Conservation (phyloP, 2,329 filamentous ascomycete genomes). For the Pestalotiopsis sp. region DNA sequence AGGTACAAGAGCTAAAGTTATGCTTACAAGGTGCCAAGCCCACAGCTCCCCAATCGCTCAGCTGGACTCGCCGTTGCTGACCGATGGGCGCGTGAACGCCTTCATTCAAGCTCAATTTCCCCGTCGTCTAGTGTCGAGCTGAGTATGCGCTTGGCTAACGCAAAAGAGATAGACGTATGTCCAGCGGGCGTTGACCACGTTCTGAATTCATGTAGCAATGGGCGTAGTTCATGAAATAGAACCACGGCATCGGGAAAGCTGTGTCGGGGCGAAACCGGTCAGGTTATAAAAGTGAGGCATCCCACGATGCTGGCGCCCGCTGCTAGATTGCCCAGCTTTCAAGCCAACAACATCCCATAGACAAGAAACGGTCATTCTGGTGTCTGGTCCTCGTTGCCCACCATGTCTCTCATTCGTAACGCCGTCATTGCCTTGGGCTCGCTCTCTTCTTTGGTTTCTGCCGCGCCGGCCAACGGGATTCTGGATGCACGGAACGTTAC, state of each 20-base stretch:
- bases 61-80: neutral
- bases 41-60: neutral
- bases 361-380: neutral
- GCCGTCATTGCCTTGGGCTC: neutral
- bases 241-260: neutral
- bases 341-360: neutral
- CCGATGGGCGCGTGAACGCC: neutral
- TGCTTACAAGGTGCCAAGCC: no score
- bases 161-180: neutral
- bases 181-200: neutral
- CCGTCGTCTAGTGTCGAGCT: neutral
- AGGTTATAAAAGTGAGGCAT: neutral
- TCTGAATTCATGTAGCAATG: neutral
- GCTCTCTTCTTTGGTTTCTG: conserved; percentile 1
- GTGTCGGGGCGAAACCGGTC: neutral
- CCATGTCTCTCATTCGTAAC: neutral
- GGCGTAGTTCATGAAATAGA: neutral
- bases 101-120: neutral
- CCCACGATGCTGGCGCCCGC: neutral
- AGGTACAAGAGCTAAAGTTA: neutral
- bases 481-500: neutral
- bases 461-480: neutral
- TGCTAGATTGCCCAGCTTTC: neutral
- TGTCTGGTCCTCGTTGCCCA: neutral
- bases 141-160: neutral